Evolutionary conservation across 2,329 filamentous ascomycete species (phyloP), one percentile per base, ranked within the genome.

Genomic region (Aspergillus quadricinctus): DNA sequence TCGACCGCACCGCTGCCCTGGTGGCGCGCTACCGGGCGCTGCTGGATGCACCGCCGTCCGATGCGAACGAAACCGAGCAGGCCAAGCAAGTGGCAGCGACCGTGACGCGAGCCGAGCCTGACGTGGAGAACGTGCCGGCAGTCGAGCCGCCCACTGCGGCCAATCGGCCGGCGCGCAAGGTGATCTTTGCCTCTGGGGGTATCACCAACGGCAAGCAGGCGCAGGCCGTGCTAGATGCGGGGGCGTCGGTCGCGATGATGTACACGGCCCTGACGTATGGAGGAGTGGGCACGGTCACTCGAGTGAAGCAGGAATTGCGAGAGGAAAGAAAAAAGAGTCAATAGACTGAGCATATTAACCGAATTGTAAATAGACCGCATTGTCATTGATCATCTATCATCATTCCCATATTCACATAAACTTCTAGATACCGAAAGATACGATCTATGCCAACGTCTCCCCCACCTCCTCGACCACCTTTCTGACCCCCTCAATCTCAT

Each of bases 171-270:
- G 56, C 65, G n/a, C 69, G 66, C 48, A 96, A 96, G 76, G 87
- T 92, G 52, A 88, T 99, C 58, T 97, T 97, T 70, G 93, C 93
- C 0, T 94, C 91, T 0, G 94, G 94, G 1, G 94, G 94, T 19
- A 93, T 99, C 68, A 94, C 89, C 1, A 93, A 88, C 62, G 94
- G 94, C 4, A 82, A 88, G 61, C 88, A 97, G 75, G 95, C 91
- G 8, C 77, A 90, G 14, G 81, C 89, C 75, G 84, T 93, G 6
- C 80, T 97, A 50, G 89, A 95, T 63, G 92, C 92, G 0, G 94
- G 94, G 8, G 94, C 94, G 0, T 93, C 88, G 65, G 87, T 95
- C 14, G 92, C 91, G 2, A 94, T 96, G 85, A 81, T 96, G 52
- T 97, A 97, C 73, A 99, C 94, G 0, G 88, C 84, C 4, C 73